Base-by-base conservation (phyloP, 345 rosid genomes). In the Moricandia arvensis region DNA sequence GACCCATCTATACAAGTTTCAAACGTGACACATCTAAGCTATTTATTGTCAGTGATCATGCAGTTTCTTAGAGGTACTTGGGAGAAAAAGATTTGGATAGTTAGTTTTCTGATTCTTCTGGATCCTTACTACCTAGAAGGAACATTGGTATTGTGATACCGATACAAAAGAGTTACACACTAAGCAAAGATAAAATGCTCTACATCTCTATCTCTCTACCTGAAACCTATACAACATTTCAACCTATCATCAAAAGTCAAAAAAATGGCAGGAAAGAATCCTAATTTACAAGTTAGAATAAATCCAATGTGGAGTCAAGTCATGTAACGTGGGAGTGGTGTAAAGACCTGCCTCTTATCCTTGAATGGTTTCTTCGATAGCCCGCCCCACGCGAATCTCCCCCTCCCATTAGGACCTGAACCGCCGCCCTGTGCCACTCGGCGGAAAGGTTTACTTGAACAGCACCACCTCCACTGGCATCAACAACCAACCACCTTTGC, bases 221-320 rank as follows among this genome's bases (percentile, higher is more conserved):
- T 77, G 66, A 65, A 49, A 72, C 77, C 81, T 78, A 78, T 78
- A 78, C 81, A 78, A 72, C 80, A 77, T 34, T 71, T 55, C 54
- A 71, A 72, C 61, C 81, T 72, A 78, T 38, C 81, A 27, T 21
- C 24, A 78, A 69, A 70, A 31, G 38, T 64, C 66, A 63, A 6
- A 61, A 9, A 54, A 35, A 35, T 26, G 8, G 8, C 15, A 7
- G 4, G 60, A 57, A 77, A 43, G 47, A 71, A 71, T 72, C 43
- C 81, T 78, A 78, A 66, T 78, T 72, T 78, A 78, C 81, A 78
- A 35, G 81, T 78, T 78, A 78, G 64, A 59, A 66, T 72, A 4
- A 72, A 60, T 78, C 64, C 64, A 72, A 51, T 35, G 69, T 72
- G 73, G 73, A 47, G 24, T 77, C 43, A 34, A 34, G 35, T 65